Evolutionary conservation across 2,329 filamentous ascomycete species (phyloP), one percentile per base, ranked within the genome.

Genomic region (Cladosporium sphaerospermum): DNA sequence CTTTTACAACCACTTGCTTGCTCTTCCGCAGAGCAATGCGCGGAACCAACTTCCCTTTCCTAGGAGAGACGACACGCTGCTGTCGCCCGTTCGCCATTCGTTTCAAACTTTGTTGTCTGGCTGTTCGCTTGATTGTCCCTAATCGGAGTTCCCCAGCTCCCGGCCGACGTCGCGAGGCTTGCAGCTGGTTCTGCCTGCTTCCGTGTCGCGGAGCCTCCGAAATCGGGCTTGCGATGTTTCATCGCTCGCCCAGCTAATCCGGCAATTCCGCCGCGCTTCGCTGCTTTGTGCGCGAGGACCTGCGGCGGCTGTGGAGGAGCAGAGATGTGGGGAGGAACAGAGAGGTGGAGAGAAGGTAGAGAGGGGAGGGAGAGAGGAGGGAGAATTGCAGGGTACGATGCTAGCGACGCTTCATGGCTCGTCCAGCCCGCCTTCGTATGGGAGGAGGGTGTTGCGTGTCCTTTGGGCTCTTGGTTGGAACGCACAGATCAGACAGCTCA

Each of bases 171-270:
- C 16, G 32, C 18, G 42, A 51, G 18, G 32, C 31, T 34, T 37
- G 39, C 48, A 51, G 48, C 48, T 43, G 48, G 48, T 32, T 40
- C 44, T 40, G n/a, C 39, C 19, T 23, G 48, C 39, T 33, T 51
- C 44, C 48, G 48, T 51, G 48, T 43, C 40, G 41, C 40, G 18
- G 39, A 23, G 32, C 40, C 48, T 51, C 48, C 48, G 18, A 51
- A 44, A n/a, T 14, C 48, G 40, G 44, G 48, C 18, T 40, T 37
- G 40, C 41, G 40, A 11, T 4, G n/a, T n/a, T 33, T 9, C 36
- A 14, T 39, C 36, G 48, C 32, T 28, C 16, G 40, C 33, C 48
- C 44, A 40, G 1, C 44, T 51, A 51, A 51, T 51, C 31, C 48
- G 48, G 48, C 48, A 37, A 51, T 2, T 32, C 4, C 5, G 48